phyloP scores from a whole-genome alignment of 2,329 filamentous ascomycete genomes.

The Kalmusia sp. region DNA sequence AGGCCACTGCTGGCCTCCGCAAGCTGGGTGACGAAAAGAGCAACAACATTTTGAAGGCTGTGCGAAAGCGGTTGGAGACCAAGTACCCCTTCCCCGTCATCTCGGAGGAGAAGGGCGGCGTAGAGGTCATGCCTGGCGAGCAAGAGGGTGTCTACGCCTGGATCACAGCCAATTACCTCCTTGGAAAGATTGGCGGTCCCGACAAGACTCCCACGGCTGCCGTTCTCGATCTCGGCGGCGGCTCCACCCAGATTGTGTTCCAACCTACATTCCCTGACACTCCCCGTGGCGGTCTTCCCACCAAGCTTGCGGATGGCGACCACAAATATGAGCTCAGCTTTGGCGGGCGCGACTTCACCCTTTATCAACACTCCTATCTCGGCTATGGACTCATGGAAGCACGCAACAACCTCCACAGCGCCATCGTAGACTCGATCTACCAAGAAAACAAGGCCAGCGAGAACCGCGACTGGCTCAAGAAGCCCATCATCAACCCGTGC shows the following conservation, averaged over 20 bases:
- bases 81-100: conserved; percentile 95
- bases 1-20: conserved; percentile 93
- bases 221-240: conserved; percentile 94
- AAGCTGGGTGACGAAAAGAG: conserved; percentile 83
- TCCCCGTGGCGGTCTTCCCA: conserved; percentile 78
- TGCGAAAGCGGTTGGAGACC: conserved; percentile 82
- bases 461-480: conserved; percentile 68
- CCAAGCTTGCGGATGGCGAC: conserved; percentile 84
- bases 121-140: conserved; percentile 96
- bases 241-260: conserved; percentile 98
- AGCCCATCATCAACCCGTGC: conserved; percentile 82
- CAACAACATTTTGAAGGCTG: conserved; percentile 82
- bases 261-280: conserved; percentile 87
- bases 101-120: conserved; percentile 81
- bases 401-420: conserved; percentile 81
- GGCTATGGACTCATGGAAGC: conserved; percentile 97
- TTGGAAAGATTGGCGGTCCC: conserved; percentile 94
- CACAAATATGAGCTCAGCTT: conserved; percentile 95
- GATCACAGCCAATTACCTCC: conserved; percentile 98
- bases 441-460: conserved; percentile 60
- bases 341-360: conserved; percentile 85
- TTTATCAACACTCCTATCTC: conserved; percentile 98
- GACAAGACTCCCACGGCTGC: conserved; percentile 91
- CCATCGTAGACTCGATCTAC: conserved; percentile 75
- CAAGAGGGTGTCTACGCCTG: conserved; percentile 98